Evolutionary conservation across 2,329 filamentous ascomycete genomes (phyloP).

Genomic region (Sclerotinia sclerotiorum): DNA sequence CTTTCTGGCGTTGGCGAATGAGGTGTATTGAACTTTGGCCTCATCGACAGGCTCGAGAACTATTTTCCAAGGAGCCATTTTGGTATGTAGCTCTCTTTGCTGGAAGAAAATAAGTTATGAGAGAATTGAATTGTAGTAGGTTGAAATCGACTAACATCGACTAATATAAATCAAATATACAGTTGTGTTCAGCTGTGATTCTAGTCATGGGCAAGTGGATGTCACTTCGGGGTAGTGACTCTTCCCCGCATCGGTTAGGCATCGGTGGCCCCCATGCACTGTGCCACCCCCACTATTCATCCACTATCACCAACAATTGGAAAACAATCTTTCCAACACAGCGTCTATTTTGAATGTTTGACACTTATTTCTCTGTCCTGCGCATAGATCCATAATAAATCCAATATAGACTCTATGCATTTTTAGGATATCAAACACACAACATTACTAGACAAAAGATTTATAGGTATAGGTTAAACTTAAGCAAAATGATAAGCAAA

Average conservation of each 20-base stretch:
- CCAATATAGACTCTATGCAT: too few species aligned
- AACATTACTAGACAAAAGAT: too few species aligned
- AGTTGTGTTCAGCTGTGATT: not conserved
- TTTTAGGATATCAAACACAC: too few species aligned
- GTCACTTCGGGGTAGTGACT: not conserved
- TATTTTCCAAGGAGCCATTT: slow-evolving; percentile 11
- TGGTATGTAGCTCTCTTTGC: not conserved
- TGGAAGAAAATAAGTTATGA: not conserved
- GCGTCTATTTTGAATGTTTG: too few species aligned
- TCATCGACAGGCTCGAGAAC: not conserved
- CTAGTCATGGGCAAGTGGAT: not conserved
- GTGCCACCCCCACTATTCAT: not conserved
- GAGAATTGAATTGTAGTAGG: not conserved
- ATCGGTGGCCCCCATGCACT: not conserved
- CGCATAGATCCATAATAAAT: too few species aligned
- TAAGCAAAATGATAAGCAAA: too few species aligned
- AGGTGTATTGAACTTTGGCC: not conserved
- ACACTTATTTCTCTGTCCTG: too few species aligned
- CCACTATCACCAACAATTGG: not conserved
- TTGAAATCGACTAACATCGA: too few species aligned
- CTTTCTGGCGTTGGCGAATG: slow-evolving; percentile 7
- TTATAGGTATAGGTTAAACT: too few species aligned
- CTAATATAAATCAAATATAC: not conserved
- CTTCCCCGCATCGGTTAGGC: not conserved
- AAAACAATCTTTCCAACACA: too few species aligned